A percentile compares a stretch with the other conserved stretches of the same genome.
phyloP scores from a whole-genome alignment of 768 basidiomycete genomes.

The Suillus fuscotomentosus region DNA sequence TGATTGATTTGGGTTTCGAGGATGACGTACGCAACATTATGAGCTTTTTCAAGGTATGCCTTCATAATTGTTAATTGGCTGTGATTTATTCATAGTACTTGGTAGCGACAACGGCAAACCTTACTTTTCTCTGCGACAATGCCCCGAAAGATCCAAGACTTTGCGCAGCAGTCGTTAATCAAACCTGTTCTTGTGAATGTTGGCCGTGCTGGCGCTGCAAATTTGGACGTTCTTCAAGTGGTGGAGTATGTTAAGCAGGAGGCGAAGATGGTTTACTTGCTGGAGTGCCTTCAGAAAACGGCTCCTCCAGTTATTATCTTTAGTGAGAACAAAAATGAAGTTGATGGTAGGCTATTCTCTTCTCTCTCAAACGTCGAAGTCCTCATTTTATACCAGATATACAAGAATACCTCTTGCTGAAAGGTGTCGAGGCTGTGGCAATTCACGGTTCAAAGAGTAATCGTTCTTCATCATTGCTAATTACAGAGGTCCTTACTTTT shows the following conservation, averaged over 20 bases:
- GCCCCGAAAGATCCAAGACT: conserved; percentile 99
- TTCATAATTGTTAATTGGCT: neutral
- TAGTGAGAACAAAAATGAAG: conserved; percentile 99
- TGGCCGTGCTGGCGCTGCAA: conserved; percentile 96
- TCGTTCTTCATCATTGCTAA: neutral
- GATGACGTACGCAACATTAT: conserved; percentile 99
- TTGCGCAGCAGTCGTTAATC: conserved; percentile 95
- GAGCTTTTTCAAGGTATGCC: conserved; percentile 92
- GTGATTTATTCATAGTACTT: conserved; percentile 9
- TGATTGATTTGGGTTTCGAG: conserved; percentile 99
- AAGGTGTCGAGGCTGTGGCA: conserved; percentile 97
- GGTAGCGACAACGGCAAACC: conserved; percentile 91
- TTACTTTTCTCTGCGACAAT: conserved; percentile 98
- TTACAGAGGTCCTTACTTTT: conserved; percentile 2
- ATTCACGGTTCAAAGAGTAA: conserved; percentile 97
- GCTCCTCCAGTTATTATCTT: conserved; percentile 98
- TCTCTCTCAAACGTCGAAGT: neutral
- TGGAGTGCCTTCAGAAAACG: conserved; percentile 98
- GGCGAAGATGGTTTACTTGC: conserved; percentile 98
- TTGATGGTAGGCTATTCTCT: conserved; percentile 70
- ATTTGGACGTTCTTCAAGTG: conserved; percentile 92
- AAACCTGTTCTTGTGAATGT: conserved; percentile 95
- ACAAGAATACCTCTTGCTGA: conserved; percentile 93
- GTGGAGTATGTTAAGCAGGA: conserved; percentile 99
- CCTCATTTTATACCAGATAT: conserved; percentile 63